phyloP scores from a whole-genome alignment of 192 early-diverging fungal genomes.

The Thoreauomyces humboldtii region DNA sequence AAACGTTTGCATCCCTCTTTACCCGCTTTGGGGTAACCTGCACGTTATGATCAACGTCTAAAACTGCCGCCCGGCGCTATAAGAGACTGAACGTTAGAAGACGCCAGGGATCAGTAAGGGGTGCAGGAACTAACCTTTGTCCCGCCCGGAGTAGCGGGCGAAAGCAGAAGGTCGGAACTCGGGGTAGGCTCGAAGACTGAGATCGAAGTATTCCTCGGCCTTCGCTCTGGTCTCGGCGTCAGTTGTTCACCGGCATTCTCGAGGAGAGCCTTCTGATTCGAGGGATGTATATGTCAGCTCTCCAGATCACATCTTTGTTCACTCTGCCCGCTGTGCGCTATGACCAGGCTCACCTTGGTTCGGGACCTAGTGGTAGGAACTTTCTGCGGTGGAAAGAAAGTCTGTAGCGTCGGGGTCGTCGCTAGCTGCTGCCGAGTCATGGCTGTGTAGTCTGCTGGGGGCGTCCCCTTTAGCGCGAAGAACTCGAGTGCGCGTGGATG shows the following conservation, averaged over 20 bases:
- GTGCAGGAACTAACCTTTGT: neutral
- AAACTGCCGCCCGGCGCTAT: neutral
- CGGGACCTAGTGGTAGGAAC: slow-evolving; percentile 5
- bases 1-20: neutral
- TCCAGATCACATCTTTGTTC: neutral
- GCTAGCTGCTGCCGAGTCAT: neutral
- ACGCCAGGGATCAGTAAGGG: neutral
- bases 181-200: too few relatives aligned
- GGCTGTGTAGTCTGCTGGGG: neutral
- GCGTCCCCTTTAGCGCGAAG: too few relatives aligned
- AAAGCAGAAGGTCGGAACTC: neutral
- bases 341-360: slow-evolving; percentile 9
- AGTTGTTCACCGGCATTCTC: too few relatives aligned
- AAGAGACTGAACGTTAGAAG: neutral
- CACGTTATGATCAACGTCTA: neutral
- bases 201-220: too few relatives aligned
- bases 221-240: too few relatives aligned
- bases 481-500: too few relatives aligned
- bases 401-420: slow-evolving; percentile 10
- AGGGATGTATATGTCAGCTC: neutral
- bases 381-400: slow-evolving; percentile 7
- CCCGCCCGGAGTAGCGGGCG: neutral
- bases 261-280: neutral
- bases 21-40: neutral
- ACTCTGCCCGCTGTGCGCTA: neutral